These are phyloP conservation scores for Cladophialophora bantiana DNA, from an alignment of 2,329 filamentous ascomycete species.

Conservation along the genomic window DNA sequence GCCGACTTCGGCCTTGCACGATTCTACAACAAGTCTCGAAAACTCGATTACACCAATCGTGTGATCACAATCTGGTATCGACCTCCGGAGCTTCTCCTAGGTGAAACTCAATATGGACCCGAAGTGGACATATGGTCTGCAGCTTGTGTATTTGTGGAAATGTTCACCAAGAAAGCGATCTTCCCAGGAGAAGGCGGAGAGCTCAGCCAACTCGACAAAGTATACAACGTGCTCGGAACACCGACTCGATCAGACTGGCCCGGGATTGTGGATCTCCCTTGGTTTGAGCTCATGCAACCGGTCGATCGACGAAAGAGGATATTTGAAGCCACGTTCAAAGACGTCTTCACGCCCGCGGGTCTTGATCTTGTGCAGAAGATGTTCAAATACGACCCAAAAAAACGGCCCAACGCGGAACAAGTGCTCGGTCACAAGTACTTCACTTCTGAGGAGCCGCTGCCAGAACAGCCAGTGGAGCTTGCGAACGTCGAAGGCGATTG, in stretches of 20 bases:
- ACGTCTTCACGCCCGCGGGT: conserved; percentile 77
- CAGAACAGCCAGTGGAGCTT: conserved; percentile 82
- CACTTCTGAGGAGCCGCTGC: conserved; percentile 75
- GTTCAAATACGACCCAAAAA: conserved; percentile 86
- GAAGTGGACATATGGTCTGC: conserved; percentile 97
- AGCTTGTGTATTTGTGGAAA: conserved; percentile 94
- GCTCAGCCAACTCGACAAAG: conserved; percentile 93
- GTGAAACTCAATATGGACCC: conserved; percentile 87
- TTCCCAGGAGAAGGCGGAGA: conserved; percentile 97
- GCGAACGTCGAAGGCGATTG: conserved; percentile 87
- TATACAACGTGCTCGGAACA: conserved; percentile 91
- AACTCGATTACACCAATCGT: conserved; percentile 95
- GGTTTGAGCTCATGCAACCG: conserved; percentile 91
- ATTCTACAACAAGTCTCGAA: conserved; percentile 91
- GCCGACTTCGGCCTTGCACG: conserved; percentile 96
- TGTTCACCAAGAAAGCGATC: conserved; percentile 91
- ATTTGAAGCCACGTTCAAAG: conserved; percentile 83
- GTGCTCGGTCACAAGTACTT: conserved; percentile 91
- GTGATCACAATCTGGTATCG: conserved; percentile 99
- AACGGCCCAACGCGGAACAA: conserved; percentile 81
- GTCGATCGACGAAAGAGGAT: conserved; percentile 69
- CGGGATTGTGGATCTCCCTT: conserved; percentile 88
- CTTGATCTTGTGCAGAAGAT: conserved; percentile 83
- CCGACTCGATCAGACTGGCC: conserved; percentile 88
- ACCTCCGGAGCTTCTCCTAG: conserved; percentile 85